Percentiles rank a stretch among this genome's conserved stretches.
Conservation (phyloP, 495 filamentous ascomycete genomes). For the Neurospora sp. region DNA sequence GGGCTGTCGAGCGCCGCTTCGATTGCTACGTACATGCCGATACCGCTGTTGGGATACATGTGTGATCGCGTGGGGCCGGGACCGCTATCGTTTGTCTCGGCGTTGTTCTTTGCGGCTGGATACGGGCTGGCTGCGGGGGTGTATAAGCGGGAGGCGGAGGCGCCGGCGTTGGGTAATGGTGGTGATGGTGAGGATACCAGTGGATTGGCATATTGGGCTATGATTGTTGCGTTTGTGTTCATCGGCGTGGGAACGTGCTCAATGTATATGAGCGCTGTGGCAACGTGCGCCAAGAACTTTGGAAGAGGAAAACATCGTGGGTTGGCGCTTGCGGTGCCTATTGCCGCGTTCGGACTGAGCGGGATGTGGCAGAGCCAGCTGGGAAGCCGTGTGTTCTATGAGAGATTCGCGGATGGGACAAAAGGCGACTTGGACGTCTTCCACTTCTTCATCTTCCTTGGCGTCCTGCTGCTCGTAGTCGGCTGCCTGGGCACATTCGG, state of each 20-base stretch:
- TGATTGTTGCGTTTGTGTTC: slow-evolving; percentile 72
- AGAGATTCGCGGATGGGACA: slow-evolving; percentile 47
- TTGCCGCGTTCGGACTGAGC: slow-evolving; percentile 85
- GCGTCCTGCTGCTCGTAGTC: slow-evolving; percentile 50
- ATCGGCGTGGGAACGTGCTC: slow-evolving; percentile 74
- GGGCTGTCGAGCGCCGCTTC: slow-evolving; percentile 73
- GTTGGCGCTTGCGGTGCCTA: slow-evolving; percentile 78
- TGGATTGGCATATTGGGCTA: slow-evolving; percentile 65
- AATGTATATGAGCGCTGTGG: slow-evolving; percentile 81
- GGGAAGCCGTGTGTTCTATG: slow-evolving; percentile 67
- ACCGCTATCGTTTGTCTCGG: slow-evolving; percentile 60
- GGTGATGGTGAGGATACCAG: slow-evolving; percentile 23
- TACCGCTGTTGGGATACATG: slow-evolving; percentile 78
- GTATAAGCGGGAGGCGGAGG: slow-evolving; percentile 53
- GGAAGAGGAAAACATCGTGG: slow-evolving; percentile 79
- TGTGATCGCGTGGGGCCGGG: slow-evolving; percentile 82
- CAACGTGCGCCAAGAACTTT: slow-evolving; percentile 96
- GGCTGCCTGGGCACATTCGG: slow-evolving; percentile 66
- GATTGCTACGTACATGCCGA: slow-evolving; percentile 78
- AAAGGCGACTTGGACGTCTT: slow-evolving; percentile 79
- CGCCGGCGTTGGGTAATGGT: slow-evolving; percentile 15
- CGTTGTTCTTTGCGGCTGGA: slow-evolving; percentile 62
- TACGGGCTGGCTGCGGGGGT: slow-evolving; percentile 76
- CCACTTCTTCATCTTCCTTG: slow-evolving; percentile 75
- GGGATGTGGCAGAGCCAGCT: slow-evolving; percentile 92